Evolutionary conservation across 2,329 filamentous ascomycete genomes (phyloP).

Genomic region (Phaeosphaeriaceae sp.): DNA sequence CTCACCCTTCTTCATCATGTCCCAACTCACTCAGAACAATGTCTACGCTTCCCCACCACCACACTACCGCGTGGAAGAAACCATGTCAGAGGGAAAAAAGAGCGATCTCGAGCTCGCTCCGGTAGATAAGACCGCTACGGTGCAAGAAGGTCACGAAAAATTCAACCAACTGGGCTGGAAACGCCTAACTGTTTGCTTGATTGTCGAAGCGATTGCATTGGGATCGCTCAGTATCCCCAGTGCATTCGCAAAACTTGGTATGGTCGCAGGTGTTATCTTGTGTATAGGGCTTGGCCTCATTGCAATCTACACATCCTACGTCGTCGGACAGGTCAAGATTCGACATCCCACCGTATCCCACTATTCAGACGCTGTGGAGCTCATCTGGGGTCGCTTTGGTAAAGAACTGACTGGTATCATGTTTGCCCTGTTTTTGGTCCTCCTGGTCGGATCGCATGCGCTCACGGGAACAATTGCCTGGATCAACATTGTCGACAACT

Average conservation of each 20-base stretch:
- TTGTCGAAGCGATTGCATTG: conserved; percentile 59
- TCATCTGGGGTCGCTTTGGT: conserved; percentile 63
- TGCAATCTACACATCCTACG: conserved; percentile 66
- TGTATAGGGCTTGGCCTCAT: conserved; percentile 60
- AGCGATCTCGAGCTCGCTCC: conserved; percentile 42
- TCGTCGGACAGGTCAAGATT: conserved; percentile 67
- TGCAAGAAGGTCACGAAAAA: conserved; percentile 47
- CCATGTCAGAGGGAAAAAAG: conserved; percentile 39
- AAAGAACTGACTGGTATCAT: conserved; percentile 65
- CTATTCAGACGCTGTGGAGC: conserved; percentile 71
- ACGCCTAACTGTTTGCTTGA: conserved; percentile 56
- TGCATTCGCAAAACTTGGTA: conserved; percentile 55
- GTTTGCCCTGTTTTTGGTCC: conserved; percentile 49
- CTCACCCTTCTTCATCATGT: not conserved
- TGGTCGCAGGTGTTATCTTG: conserved; percentile 55
- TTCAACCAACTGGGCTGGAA: conserved; percentile 58
- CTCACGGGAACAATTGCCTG: conserved; percentile 72
- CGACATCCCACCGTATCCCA: conserved; percentile 66
- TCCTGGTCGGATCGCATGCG: conserved; percentile 74
- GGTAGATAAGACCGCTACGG: conserved; percentile 38
- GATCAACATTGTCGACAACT: conserved; percentile 68
- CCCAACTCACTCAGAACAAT: not conserved
- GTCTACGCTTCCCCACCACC: conserved; percentile 27
- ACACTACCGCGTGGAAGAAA: conserved; percentile 27
- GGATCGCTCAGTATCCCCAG: conserved; percentile 55